Evolutionary conservation across 2,329 filamentous ascomycete species (phyloP), one percentile per base, ranked within the genome.

Genomic region (Penicillium sp.): DNA sequence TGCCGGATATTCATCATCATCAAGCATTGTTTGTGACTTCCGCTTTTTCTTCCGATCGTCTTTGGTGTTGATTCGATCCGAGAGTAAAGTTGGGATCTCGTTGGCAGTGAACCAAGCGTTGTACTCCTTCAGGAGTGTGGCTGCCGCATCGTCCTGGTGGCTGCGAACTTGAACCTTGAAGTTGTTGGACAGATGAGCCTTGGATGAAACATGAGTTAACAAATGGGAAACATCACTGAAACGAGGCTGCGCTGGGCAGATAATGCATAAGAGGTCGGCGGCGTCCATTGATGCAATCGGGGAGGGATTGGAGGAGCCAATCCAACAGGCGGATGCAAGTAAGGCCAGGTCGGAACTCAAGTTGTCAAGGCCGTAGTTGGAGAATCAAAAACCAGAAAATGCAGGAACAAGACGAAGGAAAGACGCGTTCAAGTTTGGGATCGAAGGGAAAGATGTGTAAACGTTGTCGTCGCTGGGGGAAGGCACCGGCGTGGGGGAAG

Each of bases 171-270:
- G 87, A 46, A 91, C 81, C 65, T 90, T 91, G 76, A 92, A 95
- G 64, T 90, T 86, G 68, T 90, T 84, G 53, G 91, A 86, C 27
- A 97, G 78, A 69, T 97, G 93, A n/a, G 89, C 88, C 69, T 97
- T 97, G 58, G 92, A 97, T 53, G 89, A 85, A 56, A 97, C 84
- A 68, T 97, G 93, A 10, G 93, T 97, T 67, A 97, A 83, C 30
- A 97, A 79, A 71, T 97, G 93, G 27, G 92, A 96, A 37, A 91
- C 80, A 72, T 97, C 93, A 49, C 91, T 96, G 75, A 97, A 97
- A 24, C 75, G 83, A 32, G 90, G 90, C 54, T 82, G 82, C 60
- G 87, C 90, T 29, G 89, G 87, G 69, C 93, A 97, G 61, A 96
- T 87, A 65, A 81, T 86, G 83, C 93, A 97, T 61, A 84, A 76